Conservation (phyloP, 1,284 basidiomycete species). For the Sporisorium exsertum region DNA sequence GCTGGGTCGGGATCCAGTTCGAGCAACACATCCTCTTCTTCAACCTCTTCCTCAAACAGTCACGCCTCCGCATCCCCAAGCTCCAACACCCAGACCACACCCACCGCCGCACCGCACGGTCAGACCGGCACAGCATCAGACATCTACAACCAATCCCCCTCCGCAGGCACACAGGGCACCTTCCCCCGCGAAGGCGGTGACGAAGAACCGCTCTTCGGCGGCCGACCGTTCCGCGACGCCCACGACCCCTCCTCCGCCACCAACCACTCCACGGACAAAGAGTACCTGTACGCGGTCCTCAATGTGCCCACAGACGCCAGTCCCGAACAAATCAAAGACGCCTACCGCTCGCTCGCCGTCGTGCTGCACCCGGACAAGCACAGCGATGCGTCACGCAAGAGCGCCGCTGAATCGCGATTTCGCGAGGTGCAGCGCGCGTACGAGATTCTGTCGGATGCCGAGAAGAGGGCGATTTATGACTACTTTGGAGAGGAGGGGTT, state of each 20-base stretch:
- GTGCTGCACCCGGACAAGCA: conserved; percentile 88
- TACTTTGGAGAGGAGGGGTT: conserved; percentile 77
- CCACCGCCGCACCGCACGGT: background rate
- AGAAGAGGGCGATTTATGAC: conserved; percentile 82
- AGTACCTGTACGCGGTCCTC: conserved; percentile 71
- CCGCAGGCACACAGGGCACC: conserved; percentile 23
- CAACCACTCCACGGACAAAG: conserved; percentile 28
- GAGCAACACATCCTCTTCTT: conserved; percentile 7
- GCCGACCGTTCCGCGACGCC: conserved; percentile 60
- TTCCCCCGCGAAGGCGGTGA: conserved; percentile 30
- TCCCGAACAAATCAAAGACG: conserved; percentile 78
- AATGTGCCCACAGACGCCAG: conserved; percentile 78
- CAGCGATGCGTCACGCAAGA: conserved; percentile 74
- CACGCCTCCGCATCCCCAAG: conserved; percentile 3
- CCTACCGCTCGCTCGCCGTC: conserved; percentile 78
- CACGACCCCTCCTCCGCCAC: conserved; percentile 17
- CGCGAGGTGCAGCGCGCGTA: conserved; percentile 83
- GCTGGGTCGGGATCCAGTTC: background rate
- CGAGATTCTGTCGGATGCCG: conserved; percentile 78
- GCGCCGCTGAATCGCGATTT: conserved; percentile 77
- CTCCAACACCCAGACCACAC: background rate
- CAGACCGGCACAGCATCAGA: conserved; percentile 7
- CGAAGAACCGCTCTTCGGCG: conserved; percentile 65
- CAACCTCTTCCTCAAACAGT: conserved; percentile 12
- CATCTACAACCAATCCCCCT: conserved; percentile 33